These are phyloP conservation scores for Trypanosoma rangeli DNA, from an alignment of 208 protist species.

Conservation along the genomic window DNA sequence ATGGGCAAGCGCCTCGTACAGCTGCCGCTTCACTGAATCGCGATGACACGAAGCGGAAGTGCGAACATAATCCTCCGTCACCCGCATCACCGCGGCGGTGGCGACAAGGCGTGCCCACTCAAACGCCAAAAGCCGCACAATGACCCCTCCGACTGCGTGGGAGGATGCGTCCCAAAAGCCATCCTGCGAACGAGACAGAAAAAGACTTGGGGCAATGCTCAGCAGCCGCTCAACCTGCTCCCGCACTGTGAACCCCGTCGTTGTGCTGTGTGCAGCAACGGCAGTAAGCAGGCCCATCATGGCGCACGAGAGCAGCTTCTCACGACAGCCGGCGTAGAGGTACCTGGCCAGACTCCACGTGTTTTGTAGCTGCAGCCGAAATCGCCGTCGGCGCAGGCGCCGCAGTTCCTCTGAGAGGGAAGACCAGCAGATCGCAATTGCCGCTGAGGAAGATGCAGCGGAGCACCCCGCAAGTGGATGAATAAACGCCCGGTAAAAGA, in stretches of 20 bases:
- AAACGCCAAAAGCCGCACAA: constrained; percentile 43
- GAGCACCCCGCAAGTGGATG: constrained; percentile 1
- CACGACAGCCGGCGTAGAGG: constrained; percentile 46
- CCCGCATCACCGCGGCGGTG: constrained; percentile 41
- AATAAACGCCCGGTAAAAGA: constrained; percentile 39
- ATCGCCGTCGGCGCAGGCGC: constrained; percentile 33
- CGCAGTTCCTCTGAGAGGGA: constrained; percentile 33
- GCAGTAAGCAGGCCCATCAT: constrained; percentile 49
- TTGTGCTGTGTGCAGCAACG: constrained; percentile 40
- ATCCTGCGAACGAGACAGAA: constrained; percentile 1
- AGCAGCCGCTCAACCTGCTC: constrained; percentile 30
- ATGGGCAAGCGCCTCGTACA: constrained; percentile 65
- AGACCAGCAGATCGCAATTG: constrained; percentile 42
- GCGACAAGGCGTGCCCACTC: constrained; percentile 51
- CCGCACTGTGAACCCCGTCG: constrained; percentile 34
- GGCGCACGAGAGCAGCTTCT: constrained; percentile 36
- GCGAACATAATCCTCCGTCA: constrained; percentile 48
- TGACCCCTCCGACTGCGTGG: background rate
- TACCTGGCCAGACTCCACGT: constrained; percentile 54
- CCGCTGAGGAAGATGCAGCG: background rate
- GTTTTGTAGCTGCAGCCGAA: constrained; percentile 33
- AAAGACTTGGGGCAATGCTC: constrained; percentile 20
- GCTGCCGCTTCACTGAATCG: constrained; percentile 49
- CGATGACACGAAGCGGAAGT: constrained; percentile 41
- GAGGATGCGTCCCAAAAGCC: background rate